Conservation (phyloP, 2,329 filamentous ascomycete genomes). For the Kalmusia sp. region DNA sequence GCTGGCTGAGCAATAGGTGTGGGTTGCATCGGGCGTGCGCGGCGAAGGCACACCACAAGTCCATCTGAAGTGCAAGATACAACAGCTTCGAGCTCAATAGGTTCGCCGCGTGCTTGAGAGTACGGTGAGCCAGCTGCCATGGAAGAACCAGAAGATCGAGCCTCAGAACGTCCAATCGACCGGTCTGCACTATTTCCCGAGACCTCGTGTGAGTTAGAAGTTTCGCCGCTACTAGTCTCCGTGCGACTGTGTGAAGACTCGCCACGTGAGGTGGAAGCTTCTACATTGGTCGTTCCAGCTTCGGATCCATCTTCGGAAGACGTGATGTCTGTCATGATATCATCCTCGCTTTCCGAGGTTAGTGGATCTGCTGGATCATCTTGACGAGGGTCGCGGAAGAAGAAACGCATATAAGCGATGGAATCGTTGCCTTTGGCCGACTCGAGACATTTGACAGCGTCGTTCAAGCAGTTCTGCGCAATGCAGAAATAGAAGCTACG, state of each 20-base stretch:
- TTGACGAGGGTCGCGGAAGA: conserved; percentile 76
- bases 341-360: conserved; percentile 57
- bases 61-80: conserved; percentile 91
- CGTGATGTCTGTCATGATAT: conserved; percentile 56
- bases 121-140: conserved; percentile 24
- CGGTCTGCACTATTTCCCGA: conserved; percentile 56
- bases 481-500: conserved; percentile 91
- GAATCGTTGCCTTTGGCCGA: conserved; percentile 90
- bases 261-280: conserved; percentile 19
- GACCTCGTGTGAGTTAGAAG: conserved; percentile 44
- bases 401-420: conserved; percentile 87
- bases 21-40: conserved; percentile 74
- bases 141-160: conserved; percentile 38
- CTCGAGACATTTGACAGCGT: conserved; percentile 80
- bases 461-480: conserved; percentile 74
- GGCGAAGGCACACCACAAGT: conserved; percentile 79
- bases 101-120: conserved; percentile 40
- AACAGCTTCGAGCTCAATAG: conserved; percentile 83
- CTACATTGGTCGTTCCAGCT: conserved; percentile 55
- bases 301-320: conserved; percentile 57
- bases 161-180: conserved; percentile 33
- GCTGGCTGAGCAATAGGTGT: conserved; percentile 26
- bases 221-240: conserved; percentile 20
- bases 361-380: conserved; percentile 46
- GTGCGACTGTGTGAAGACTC: conserved; percentile 26